phyloP scores from a whole-genome alignment of 2,329 filamentous ascomycete species.

The Alternaria sp. region DNA sequence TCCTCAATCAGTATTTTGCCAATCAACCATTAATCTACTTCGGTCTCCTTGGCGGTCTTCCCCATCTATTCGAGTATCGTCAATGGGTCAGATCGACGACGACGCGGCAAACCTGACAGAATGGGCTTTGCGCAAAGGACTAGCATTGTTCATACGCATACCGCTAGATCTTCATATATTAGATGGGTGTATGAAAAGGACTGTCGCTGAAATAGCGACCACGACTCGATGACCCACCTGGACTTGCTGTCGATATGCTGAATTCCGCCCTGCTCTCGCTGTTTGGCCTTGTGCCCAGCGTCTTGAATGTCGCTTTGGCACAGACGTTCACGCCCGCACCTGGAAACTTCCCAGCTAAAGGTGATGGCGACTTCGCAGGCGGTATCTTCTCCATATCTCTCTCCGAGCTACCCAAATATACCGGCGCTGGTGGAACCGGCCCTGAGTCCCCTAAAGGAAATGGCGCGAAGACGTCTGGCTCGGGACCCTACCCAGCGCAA shows the following conservation, averaged over 20 bases:
- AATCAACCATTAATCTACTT: background rate
- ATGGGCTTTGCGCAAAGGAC: background rate
- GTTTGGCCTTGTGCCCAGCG: conserved; percentile 1
- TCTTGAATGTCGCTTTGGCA: background rate
- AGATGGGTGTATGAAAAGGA: background rate
- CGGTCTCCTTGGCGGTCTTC: background rate
- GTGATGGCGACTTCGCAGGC: conserved; percentile 28
- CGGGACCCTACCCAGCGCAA: conserved; percentile 26
- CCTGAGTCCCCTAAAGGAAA: conserved; percentile 12
- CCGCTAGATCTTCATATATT: background rate
- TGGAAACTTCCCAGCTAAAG: conserved; percentile 26
- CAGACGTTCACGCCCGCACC: conserved; percentile 21
- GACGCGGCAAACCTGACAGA: background rate
- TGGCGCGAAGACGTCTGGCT: conserved; percentile 24
- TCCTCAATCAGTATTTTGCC: background rate
- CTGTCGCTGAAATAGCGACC: background rate
- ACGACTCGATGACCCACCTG: background rate
- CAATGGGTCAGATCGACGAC: background rate
- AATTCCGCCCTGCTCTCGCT: conserved; percentile 4
- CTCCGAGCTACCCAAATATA: conserved; percentile 22
- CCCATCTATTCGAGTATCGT: background rate
- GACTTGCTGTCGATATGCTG: background rate
- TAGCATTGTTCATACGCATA: background rate
- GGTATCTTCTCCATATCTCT: conserved; percentile 31
- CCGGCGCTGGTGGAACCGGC: conserved; percentile 10